Base-by-base conservation (phyloP, 768 basidiomycete genomes). In the Lactarius hatsudake region DNA sequence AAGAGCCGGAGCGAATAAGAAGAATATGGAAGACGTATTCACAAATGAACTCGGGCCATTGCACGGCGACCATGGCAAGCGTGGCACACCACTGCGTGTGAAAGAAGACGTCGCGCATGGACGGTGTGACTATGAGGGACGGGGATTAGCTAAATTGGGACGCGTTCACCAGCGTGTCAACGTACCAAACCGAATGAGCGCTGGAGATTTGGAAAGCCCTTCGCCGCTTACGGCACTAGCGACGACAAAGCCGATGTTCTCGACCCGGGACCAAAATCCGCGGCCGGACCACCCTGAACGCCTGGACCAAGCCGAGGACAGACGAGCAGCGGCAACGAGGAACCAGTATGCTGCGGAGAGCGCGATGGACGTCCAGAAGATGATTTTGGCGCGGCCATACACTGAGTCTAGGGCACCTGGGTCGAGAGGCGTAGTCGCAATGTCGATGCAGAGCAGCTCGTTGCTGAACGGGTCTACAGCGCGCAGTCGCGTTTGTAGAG, bases 11-110 rank as follows among this genome's bases (percentile, higher is more conserved):
- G 59, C 40, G 30, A 18, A 23, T 62, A 53, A 36, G 28, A 53
- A 36, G 28, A 57, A 63, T 63, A 23, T 60, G 55, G 30, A 32
- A 63, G 23, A 9, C 28, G 12, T n/a, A 10, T 90, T 71, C 72
- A 95, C 95, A 98, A 67, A 90, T 84, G 76, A 96, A 98, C 18
- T 82, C 81, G 0, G 97, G 96, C 96, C 96, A 99, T 75, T 93
- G 84, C 26, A 98, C 94, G 40, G 96, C 93, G 62, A 98, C 87
- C 91, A 97, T 96, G 38, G 87, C 87, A 17, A 99, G 80, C 38
- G 89, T 84, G 48, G 93, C 85, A 75, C 90, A 93, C 90, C 92
- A 98, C 71, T 97, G 95, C 0, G 95, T 91, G 73, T 96, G 94
- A 76, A 94, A 91, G 59, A 98, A 84, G 60, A 99, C 84, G 76